phyloP scores from a whole-genome alignment of 306 rosid species.

The Adenanthera pavonina region DNA sequence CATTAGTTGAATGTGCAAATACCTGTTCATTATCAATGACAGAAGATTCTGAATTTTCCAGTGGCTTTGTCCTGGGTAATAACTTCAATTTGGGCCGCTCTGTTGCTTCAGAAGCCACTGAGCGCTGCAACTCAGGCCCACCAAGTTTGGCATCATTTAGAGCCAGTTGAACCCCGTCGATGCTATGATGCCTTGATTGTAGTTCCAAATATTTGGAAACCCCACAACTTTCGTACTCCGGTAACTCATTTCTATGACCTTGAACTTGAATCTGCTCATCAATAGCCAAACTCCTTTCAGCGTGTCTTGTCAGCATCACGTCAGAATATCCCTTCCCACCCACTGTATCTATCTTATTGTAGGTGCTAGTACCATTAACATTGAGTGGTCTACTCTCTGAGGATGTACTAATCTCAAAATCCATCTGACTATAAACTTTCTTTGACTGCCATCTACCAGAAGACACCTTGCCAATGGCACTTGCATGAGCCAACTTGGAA shows the following conservation, averaged over 20 bases:
- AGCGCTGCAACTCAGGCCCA: slow-evolving; percentile 55
- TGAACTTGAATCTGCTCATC: slow-evolving; percentile 53
- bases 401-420: slow-evolving; percentile 58
- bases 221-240: slow-evolving; percentile 53
- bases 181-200: slow-evolving; percentile 44
- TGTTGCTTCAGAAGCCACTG: slow-evolving; percentile 49
- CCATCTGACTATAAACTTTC: slow-evolving; percentile 58
- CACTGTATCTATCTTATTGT: slow-evolving; percentile 47
- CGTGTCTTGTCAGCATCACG: slow-evolving; percentile 57
- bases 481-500: slow-evolving; percentile 82
- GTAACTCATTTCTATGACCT: slow-evolving; percentile 64
- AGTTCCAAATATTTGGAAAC: slow-evolving; percentile 50
- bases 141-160: slow-evolving; percentile 44
- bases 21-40: slow-evolving; percentile 63
- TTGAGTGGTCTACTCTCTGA: slow-evolving; percentile 49
- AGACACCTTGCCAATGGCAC: slow-evolving; percentile 89
- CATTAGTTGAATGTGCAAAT: slow-evolving; percentile 34
- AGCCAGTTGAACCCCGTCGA: slow-evolving; percentile 48
- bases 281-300: slow-evolving; percentile 57
- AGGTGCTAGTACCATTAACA: slow-evolving; percentile 44
- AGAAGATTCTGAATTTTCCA: slow-evolving; percentile 59
- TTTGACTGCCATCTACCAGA: slow-evolving; percentile 95
- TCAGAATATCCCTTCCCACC: slow-evolving; percentile 63
- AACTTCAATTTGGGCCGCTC: slow-evolving; percentile 80
- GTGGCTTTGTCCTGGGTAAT: slow-evolving; percentile 69